Evolutionary conservation across 1,284 basidiomycete species (phyloP).

Genomic region (Ustilago xerochloae): DNA sequence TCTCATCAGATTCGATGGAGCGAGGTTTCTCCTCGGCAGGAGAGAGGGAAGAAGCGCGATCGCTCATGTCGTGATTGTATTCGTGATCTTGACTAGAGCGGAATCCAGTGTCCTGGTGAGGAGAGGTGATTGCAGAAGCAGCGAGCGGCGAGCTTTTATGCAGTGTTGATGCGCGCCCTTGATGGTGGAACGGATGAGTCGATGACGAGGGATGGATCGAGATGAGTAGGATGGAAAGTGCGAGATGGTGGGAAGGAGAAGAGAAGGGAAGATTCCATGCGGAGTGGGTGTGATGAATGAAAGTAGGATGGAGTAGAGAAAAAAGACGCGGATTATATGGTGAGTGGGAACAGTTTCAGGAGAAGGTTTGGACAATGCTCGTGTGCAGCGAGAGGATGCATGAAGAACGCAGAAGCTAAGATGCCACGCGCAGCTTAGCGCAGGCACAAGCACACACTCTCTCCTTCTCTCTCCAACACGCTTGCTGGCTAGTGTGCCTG

Average conservation of each 20-base stretch:
- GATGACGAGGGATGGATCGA: background rate
- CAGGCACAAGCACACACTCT: background rate
- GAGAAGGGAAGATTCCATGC: constrained; percentile 20
- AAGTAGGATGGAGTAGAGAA: background rate
- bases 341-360: background rate
- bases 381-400: constrained; percentile 9
- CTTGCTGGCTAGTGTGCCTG: background rate
- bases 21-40: constrained; percentile 23
- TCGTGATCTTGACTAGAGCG: background rate
- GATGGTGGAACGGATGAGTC: background rate
- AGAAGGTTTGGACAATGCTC: background rate
- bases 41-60: constrained; percentile 12
- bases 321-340: constrained; percentile 12
- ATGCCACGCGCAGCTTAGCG: background rate
- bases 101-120: background rate
- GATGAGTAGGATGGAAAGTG: background rate
- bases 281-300: background rate
- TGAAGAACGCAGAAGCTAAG: background rate
- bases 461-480: too few relatives aligned
- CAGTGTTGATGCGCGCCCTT: background rate
- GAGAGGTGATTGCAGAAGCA: too few relatives aligned
- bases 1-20: constrained; percentile 25
- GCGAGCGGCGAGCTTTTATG: background rate
- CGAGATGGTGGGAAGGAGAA: constrained; percentile 3
- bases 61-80: constrained; percentile 12